Base-by-base conservation (phyloP, 257 asterid species). In the Lycium barbarum region DNA sequence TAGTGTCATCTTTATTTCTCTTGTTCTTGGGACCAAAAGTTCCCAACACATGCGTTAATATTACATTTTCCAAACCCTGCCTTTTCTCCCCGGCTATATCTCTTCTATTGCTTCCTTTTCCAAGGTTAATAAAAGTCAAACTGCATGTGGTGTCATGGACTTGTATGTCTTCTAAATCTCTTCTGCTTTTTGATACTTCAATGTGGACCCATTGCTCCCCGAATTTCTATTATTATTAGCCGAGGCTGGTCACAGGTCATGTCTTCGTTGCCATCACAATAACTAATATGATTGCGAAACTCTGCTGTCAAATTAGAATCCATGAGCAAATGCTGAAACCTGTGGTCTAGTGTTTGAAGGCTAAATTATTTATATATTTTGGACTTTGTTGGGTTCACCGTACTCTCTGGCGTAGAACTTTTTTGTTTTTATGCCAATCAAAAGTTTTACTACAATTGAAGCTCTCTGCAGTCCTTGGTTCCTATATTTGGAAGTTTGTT, bases 401-500 rank as follows among this genome's bases (percentile, higher is more conserved):
- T 22, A 1, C 49, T 12, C 81, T 76, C 57, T 74, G 81, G 59
- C 58, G 8, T 76, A 14, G 9, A 17, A 70, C 61, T 18, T 26
- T 76, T 76, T 14, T 26, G 58, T 51, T 51, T 72, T 26, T 51
- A 14, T 53, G 40, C 61, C 82, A 22, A 53, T 35, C 20, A 51
- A 14, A 26, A 14, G 63, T 22, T 76, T 7, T 76, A 26, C 22
- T 26, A 51, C 20, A 76, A 51, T 51, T 76, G 63, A 76, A 51
- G 40, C 26, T 26, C 26, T 70, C 45, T 76, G 82, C 82, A 26
- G 63, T 20, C 63, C 47, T 51, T 76, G 82, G 82, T 76, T 76
- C 85, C 62, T n/a, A 62, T 65, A 38, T 26, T 9, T 83, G 76
- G 87, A 83, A 55, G 87, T 85, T 79, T 79, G 80, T 87, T 59